These are phyloP conservation scores for Eremochloa ophiuroides DNA, from an alignment of 176 grass and related monocot species.

Conservation along the genomic window DNA sequence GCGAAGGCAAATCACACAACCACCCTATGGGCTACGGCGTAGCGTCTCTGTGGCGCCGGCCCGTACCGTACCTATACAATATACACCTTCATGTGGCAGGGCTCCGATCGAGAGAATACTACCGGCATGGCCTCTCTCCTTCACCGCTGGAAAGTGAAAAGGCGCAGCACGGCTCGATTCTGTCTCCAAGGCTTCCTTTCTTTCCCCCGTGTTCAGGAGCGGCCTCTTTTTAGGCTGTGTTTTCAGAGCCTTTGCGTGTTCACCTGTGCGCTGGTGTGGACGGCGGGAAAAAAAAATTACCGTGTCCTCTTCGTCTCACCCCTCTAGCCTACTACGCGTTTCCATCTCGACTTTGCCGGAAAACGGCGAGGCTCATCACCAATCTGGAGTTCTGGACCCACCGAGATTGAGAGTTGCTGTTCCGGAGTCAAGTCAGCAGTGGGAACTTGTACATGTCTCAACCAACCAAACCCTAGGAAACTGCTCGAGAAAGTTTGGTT, in stretches of 20 bases:
- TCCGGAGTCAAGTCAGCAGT: too few relatives aligned
- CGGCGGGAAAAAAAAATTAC: background rate
- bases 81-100: background rate
- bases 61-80: background rate
- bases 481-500: too few relatives aligned
- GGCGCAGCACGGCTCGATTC: background rate
- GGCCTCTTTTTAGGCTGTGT: constrained; percentile 1
- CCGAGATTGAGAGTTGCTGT: too few relatives aligned
- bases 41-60: background rate
- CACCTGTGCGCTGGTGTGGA: background rate
- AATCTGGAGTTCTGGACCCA: too few relatives aligned
- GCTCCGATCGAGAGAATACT: background rate
- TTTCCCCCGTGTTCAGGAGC: background rate
- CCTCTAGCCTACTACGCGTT: too few relatives aligned
- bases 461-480: too few relatives aligned
- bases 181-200: background rate
- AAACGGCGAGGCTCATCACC: too few relatives aligned
- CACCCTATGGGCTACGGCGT: background rate
- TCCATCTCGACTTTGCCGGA: too few relatives aligned
- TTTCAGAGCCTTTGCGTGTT: background rate
- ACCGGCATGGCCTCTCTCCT: background rate
- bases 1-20: background rate
- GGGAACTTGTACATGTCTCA: too few relatives aligned
- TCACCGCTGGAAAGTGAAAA: constrained; percentile 19
- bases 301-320: background rate